Evolutionary conservation across 1,284 basidiomycete species (phyloP), one percentile per base, ranked within the genome.

Genomic region (Ceratobasidium sp.): DNA sequence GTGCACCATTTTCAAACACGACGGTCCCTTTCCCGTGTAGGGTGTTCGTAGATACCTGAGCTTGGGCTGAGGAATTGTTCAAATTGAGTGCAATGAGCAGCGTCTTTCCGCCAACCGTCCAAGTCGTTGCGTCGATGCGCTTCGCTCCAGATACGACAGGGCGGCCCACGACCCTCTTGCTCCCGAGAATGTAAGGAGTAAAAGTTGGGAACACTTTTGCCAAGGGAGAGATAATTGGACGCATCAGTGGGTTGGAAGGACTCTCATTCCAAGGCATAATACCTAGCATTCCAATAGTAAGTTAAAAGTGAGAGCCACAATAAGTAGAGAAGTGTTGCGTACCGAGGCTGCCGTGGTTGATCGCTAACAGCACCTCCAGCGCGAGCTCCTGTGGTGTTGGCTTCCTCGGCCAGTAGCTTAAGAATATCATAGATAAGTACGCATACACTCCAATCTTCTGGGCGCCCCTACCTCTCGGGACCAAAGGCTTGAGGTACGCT

Each of bases 401-500:
- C 32, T 80, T 80, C 3, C 88, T 82, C 77, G 83, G 79, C 91
- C 91, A 92, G 76, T 90, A 91, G 18, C 89, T 91, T 38, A 38
- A 73, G 41, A n/a, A 18, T 46, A 18, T 2, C 41, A 2, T 26
- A 14, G 13, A 62, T 62, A 1, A 62, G 43, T 21, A 44, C 49
- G 28, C n/a, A 52, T 38, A n/a, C 43, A 23, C 69, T 30, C 1
- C 28, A 44, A 26, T 28, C 1, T 26, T 2, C 23, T 5, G 30
- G 13, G 3, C 9, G n/a, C 28, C 59, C 88, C 79, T 61, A 91
- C 88, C 84, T 82, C 26, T 83, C 83, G 43, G 84, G 84, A 13
- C 91, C 91, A 79, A 93, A 93, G 0, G 85, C 91, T 79, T 93
- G 91, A 0, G 91, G 90, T 0, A 92, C 91, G 1, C 87, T 87